These are phyloP conservation scores for Leishmania aethiopica DNA, from an alignment of 208 protist genomes.

Conservation along the genomic window DNA sequence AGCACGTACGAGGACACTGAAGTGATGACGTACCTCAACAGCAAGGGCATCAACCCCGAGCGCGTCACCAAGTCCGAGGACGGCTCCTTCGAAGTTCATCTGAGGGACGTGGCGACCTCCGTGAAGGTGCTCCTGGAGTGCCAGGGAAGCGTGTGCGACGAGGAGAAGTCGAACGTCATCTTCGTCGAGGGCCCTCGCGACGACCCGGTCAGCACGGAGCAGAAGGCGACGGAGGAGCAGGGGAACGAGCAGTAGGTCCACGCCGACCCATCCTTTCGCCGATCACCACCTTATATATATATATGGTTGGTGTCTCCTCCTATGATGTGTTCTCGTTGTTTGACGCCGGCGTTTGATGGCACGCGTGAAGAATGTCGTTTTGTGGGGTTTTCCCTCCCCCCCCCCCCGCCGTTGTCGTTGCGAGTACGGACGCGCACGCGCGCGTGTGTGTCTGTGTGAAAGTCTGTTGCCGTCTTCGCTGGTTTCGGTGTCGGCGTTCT, in stretches of 20 bases:
- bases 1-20: slow-evolving; percentile 75
- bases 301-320: neutral
- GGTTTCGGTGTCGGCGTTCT: neutral
- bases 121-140: slow-evolving; percentile 85
- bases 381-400: neutral
- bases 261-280: neutral
- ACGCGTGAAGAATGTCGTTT: neutral
- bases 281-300: neutral
- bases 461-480: neutral
- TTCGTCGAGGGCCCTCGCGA: slow-evolving; percentile 75
- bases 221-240: slow-evolving; percentile 26
- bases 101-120: slow-evolving; percentile 67
- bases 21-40: slow-evolving; percentile 84
- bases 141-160: slow-evolving; percentile 82
- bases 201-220: slow-evolving; percentile 13
- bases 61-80: slow-evolving; percentile 78
- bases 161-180: slow-evolving; percentile 90
- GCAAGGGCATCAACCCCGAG: slow-evolving; percentile 72
- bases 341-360: neutral
- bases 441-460: too few relatives aligned
- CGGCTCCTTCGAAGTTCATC: slow-evolving; percentile 69
- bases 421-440: neutral
- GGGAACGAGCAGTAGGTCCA: slow-evolving; percentile 16
- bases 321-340: neutral
- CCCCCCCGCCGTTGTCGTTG: neutral